These are phyloP conservation scores for Myxozyma nipponensis DNA, from an alignment of 805 yeast genomes.

Conservation along the genomic window DNA sequence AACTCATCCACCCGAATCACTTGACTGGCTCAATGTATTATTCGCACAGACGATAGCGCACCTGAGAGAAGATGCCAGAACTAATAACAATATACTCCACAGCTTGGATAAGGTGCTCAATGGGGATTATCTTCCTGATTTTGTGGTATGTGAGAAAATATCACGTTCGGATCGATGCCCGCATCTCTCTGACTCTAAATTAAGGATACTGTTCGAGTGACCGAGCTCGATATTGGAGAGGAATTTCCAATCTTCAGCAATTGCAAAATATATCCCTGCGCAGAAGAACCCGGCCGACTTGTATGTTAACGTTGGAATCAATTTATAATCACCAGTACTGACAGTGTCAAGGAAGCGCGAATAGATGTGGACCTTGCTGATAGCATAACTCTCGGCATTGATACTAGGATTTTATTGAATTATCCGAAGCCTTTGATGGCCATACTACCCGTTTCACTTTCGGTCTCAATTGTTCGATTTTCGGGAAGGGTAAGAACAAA, in stretches of 20 bases:
- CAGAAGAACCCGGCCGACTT: constrained; percentile 48
- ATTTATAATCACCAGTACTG: no score
- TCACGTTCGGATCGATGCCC: background rate
- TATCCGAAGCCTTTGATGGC: constrained; percentile 83
- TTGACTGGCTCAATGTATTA: constrained; percentile 95
- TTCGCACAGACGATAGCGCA: constrained; percentile 88
- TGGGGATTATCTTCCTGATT: constrained; percentile 68
- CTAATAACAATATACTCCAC: constrained; percentile 78
- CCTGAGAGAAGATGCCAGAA: constrained; percentile 81
- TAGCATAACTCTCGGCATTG: constrained; percentile 78
- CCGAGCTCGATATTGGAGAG: constrained; percentile 88
- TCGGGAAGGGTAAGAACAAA: constrained; percentile 60
- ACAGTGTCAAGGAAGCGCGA: constrained; percentile 56
- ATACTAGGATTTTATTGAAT: constrained; percentile 72
- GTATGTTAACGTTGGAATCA: background rate
- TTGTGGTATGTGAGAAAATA: constrained; percentile 39
- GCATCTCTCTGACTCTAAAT: background rate
- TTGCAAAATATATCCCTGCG: constrained; percentile 69
- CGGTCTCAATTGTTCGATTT: constrained; percentile 85
- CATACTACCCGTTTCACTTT: constrained; percentile 74
- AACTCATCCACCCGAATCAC: constrained; percentile 80
- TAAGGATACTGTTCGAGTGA: constrained; percentile 63
- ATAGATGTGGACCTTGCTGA: constrained; percentile 89
- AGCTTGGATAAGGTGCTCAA: constrained; percentile 65
- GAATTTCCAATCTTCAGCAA: constrained; percentile 94